phyloP scores from a whole-genome alignment of 2,329 filamentous ascomycete genomes.

The Fusarium bactridioides region DNA sequence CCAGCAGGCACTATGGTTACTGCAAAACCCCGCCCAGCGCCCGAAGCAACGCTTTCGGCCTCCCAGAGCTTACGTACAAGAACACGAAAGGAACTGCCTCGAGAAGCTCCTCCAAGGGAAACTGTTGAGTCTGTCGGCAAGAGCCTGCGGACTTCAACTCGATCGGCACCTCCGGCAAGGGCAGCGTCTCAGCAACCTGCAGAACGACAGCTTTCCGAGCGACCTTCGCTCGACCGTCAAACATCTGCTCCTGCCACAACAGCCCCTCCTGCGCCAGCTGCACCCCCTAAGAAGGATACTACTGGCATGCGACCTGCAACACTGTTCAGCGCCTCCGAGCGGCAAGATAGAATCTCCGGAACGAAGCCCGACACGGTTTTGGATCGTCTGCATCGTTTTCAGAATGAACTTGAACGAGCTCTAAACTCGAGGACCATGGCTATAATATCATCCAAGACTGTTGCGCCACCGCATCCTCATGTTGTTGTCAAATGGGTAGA shows the following conservation, averaged over 20 bases:
- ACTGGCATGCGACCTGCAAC: constrained; percentile 52
- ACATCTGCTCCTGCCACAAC: constrained; percentile 31
- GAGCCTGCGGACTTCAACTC: constrained; percentile 41
- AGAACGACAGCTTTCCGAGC: constrained; percentile 36
- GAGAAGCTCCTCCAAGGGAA: constrained; percentile 37
- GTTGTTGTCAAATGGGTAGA: constrained; percentile 85
- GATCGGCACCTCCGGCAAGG: constrained; percentile 41
- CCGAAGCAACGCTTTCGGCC: constrained; percentile 35
- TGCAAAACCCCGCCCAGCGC: constrained; percentile 38
- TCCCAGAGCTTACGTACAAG: constrained; percentile 45
- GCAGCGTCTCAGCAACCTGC: constrained; percentile 41
- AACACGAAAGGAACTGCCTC: constrained; percentile 40
- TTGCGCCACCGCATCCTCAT: constrained; percentile 64
- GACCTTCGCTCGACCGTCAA: constrained; percentile 40
- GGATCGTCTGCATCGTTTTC: constrained; percentile 62
- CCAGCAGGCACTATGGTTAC: constrained; percentile 44
- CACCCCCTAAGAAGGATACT: constrained; percentile 40
- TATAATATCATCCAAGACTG: constrained; percentile 62
- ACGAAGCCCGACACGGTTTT: constrained; percentile 67
- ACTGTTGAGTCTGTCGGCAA: constrained; percentile 35
- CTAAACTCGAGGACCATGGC: constrained; percentile 71
- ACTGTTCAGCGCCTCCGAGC: constrained; percentile 65
- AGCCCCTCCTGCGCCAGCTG: constrained; percentile 35
- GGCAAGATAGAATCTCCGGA: constrained; percentile 57
- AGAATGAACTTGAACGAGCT: constrained; percentile 68